These are phyloP conservation scores for Capronia coronata DNA, from an alignment of 2,329 filamentous ascomycete genomes.

Conservation along the genomic window DNA sequence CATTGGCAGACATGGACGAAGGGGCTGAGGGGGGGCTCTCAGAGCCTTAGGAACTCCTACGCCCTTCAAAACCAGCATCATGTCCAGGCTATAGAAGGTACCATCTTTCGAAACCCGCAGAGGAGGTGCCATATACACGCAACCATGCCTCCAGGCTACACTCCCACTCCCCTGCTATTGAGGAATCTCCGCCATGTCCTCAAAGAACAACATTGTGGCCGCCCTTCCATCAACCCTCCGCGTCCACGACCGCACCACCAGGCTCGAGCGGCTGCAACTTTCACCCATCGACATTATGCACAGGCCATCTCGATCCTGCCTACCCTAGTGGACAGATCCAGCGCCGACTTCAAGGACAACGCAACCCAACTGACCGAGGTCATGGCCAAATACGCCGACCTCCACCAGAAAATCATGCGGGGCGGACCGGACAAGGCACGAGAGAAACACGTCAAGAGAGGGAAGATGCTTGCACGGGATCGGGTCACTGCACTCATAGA, in stretches of 20 bases:
- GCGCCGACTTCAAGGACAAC: slow-evolving; percentile 76
- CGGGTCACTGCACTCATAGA: slow-evolving; percentile 82
- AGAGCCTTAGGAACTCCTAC: too few relatives aligned
- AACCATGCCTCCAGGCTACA: slow-evolving; percentile 15
- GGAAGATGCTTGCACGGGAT: slow-evolving; percentile 92
- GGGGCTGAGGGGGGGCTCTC: too few relatives aligned
- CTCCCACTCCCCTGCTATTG: slow-evolving; percentile 14
- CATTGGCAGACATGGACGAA: too few relatives aligned
- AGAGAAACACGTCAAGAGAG: slow-evolving; percentile 77
- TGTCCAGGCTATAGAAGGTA: too few relatives aligned
- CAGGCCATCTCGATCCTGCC: slow-evolving; percentile 74
- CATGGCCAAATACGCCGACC: slow-evolving; percentile 58
- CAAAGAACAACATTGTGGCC: slow-evolving; percentile 10
- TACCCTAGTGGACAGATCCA: slow-evolving; percentile 67
- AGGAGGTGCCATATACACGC: too few relatives aligned
- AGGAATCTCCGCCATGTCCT: slow-evolving; percentile 16
- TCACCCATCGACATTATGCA: slow-evolving; percentile 75
- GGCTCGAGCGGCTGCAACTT: slow-evolving; percentile 57
- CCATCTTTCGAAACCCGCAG: too few relatives aligned
- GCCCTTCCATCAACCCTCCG: slow-evolving; percentile 7
- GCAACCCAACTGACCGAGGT: slow-evolving; percentile 67
- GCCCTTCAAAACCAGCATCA: too few relatives aligned
- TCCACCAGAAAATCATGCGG: slow-evolving; percentile 65
- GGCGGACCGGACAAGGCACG: slow-evolving; percentile 77
- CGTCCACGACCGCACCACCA: not conserved